A percentile compares a stretch with the other conserved stretches of the same genome.
phyloP scores from a whole-genome alignment of 805 yeast species.

The Metschnikowia lochheadii region DNA sequence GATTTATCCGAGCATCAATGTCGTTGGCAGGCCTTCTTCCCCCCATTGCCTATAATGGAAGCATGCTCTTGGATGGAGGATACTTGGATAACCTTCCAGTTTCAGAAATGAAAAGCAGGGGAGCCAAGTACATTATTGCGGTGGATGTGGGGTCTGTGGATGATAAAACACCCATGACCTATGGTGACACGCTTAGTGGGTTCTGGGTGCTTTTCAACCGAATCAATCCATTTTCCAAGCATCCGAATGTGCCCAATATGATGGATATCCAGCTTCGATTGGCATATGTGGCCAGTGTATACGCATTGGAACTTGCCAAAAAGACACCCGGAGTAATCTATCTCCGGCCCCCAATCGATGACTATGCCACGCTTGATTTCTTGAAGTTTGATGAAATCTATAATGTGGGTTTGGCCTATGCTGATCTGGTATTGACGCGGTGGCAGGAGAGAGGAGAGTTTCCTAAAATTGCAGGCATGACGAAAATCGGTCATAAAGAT shows the following conservation, averaged over 20 bases:
- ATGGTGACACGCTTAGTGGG: slow-evolving; percentile 92
- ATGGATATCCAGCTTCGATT: slow-evolving; percentile 90
- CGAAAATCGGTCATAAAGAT: slow-evolving; percentile 8
- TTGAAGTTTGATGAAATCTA: slow-evolving; percentile 88
- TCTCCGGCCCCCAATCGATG: slow-evolving; percentile 90
- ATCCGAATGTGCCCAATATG: slow-evolving; percentile 89
- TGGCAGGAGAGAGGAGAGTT: slow-evolving; percentile 51
- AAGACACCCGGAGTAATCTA: slow-evolving; percentile 79
- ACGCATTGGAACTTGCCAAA: slow-evolving; percentile 87
- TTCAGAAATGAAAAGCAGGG: slow-evolving; percentile 82
- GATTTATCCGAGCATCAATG: slow-evolving; percentile 95
- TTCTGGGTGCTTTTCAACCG: slow-evolving; percentile 84
- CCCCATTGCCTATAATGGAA: slow-evolving; percentile 81
- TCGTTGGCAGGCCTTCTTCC: slow-evolving; percentile 92
- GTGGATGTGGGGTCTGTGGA: slow-evolving; percentile 96
- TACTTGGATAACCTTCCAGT: slow-evolving; percentile 93
- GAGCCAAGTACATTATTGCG: slow-evolving; percentile 84
- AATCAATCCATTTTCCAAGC: slow-evolving; percentile 83
- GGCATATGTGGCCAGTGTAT: slow-evolving; percentile 93
- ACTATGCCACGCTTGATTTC: slow-evolving; percentile 87
- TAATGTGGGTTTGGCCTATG: slow-evolving; percentile 74
- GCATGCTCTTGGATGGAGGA: slow-evolving; percentile 94
- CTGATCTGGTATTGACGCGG: slow-evolving; percentile 50
- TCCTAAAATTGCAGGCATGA: slow-evolving; percentile 57
- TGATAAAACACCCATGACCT: slow-evolving; percentile 82